Evolutionary conservation across 75 land plant genomes (phyloP), one percentile per base, ranked within the genome.

Genomic region (Pinus tabuliformis): DNA sequence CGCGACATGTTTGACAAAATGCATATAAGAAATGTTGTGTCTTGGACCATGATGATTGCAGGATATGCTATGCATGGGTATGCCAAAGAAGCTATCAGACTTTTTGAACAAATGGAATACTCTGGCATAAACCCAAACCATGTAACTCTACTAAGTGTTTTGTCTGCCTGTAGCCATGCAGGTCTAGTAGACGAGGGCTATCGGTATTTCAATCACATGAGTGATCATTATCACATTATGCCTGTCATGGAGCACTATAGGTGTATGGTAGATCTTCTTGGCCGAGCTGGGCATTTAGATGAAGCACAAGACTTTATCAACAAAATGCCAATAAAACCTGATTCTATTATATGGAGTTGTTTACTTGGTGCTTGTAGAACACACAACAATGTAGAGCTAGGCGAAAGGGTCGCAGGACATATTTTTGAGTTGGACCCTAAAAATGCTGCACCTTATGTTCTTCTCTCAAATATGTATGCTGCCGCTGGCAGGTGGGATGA

Each of bases 1-100:
- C 70, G 73, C 21, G 57, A 22, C 28, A 57, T 59, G 21, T 89
- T 91, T 72, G 59, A 58, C 20, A 78, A 78, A 73, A 86, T 89
- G 80, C 66, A 58, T 33, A 58, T 11, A 13, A 74, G 76, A 58
- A 83, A 86, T 91, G 85, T 82, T 42, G 82, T 86, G 22, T 86
- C 93, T 33, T 91, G 90, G 87, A 86, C 91, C 6, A 85, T 78
- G 18, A 86, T 91, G 84, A 86, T 91, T 37, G 82, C 88, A 26
- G 91, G 90, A 4, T 84, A 84, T 74, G 91, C 88, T 13, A 81
- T 85, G 80, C 83, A 90, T 81, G 92, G 92, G n/a, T 26, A 81
- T 73, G 88, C 84, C 3, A 74, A 57, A n/a, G 56, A 79, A 13
- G 87, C 91, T 5, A 72, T 87, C 33, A 58, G 54, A 58, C 73